Conservation (phyloP, 2,329 filamentous ascomycete species). For the Cytospora paraplurivora region DNA sequence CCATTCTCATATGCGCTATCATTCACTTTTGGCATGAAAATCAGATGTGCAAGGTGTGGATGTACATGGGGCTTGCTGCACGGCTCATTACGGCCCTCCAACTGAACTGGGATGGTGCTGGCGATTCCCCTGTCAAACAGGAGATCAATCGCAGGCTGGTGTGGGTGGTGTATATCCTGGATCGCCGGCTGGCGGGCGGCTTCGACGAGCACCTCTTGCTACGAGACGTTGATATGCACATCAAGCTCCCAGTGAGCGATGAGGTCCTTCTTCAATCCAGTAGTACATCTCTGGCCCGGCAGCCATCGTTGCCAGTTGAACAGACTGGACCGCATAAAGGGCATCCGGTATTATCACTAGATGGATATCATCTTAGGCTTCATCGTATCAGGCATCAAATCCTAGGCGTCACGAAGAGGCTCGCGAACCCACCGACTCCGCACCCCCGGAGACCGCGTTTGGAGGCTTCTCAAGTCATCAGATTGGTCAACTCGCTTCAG, state of each 20-base stretch:
- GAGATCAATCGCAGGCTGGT: constrained; percentile 42
- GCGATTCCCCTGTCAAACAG: constrained; percentile 40
- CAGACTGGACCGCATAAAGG: not conserved
- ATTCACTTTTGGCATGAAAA: constrained; percentile 43
- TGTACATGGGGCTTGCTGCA: constrained; percentile 42
- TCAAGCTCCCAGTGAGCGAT: constrained; percentile 42
- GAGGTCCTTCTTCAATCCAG: constrained; percentile 36
- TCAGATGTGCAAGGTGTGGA: constrained; percentile 45
- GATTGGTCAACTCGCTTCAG: constrained; percentile 42
- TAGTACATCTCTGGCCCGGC: not conserved
- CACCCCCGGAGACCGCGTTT: constrained; percentile 31
- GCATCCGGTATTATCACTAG: constrained; percentile 29
- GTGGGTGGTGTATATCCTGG: constrained; percentile 44
- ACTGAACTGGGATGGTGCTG: constrained; percentile 42
- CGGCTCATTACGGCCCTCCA: constrained; percentile 44
- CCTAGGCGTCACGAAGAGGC: constrained; percentile 33
- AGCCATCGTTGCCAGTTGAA: not conserved
- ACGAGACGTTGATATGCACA: constrained; percentile 42
- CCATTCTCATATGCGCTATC: constrained; percentile 41
- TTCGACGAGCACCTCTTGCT: constrained; percentile 45
- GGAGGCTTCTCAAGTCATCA: constrained; percentile 44
- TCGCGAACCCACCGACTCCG: constrained; percentile 27
- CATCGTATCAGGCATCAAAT: constrained; percentile 43
- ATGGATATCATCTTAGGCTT: constrained; percentile 41
- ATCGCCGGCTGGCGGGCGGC: constrained; percentile 43